Evolutionary conservation across 176 grass and related monocot species (phyloP).

Genomic region (Carex scoparia): DNA sequence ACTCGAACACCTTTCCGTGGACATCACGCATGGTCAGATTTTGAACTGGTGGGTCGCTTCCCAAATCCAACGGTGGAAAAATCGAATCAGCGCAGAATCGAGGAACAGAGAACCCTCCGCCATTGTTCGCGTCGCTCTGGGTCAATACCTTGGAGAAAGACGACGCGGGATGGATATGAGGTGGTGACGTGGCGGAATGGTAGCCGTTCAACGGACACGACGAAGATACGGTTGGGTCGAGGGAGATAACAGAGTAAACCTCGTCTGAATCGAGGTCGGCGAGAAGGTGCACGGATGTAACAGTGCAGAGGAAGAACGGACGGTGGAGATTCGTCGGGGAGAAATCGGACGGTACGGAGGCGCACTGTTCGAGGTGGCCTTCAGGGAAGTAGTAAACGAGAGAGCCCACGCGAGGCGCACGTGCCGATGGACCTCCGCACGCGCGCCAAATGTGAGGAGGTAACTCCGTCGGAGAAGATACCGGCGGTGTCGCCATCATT

Average conservation of each 20-base stretch:
- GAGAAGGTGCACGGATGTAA: slow-evolving; percentile 33
- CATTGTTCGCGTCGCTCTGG: slow-evolving; percentile 86
- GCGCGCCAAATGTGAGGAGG: slow-evolving; percentile 43
- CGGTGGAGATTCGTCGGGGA: background rate
- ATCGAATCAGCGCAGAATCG: slow-evolving; percentile 57
- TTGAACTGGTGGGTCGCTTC: slow-evolving; percentile 49
- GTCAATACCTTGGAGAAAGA: slow-evolving; percentile 56
- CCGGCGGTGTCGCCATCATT: background rate
- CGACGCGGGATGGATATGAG: background rate
- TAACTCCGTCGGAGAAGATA: background rate
- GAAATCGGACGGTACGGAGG: slow-evolving; percentile 11
- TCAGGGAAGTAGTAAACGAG: slow-evolving; percentile 67
- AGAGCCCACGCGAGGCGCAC: slow-evolving; percentile 41
- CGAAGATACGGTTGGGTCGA: slow-evolving; percentile 13
- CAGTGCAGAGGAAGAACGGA: slow-evolving; percentile 38
- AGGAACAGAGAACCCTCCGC: slow-evolving; percentile 71
- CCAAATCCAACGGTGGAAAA: slow-evolving; percentile 54
- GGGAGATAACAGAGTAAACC: slow-evolving; percentile 40
- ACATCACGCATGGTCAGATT: slow-evolving; percentile 36
- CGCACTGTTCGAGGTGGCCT: slow-evolving; percentile 66
- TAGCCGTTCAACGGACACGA: no score
- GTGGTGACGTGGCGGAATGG: background rate
- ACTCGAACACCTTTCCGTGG: slow-evolving; percentile 19
- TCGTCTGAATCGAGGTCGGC: slow-evolving; percentile 46
- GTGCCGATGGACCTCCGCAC: slow-evolving; percentile 42